phyloP scores from a whole-genome alignment of 306 rosid species.

The Ceratonia siliqua region DNA sequence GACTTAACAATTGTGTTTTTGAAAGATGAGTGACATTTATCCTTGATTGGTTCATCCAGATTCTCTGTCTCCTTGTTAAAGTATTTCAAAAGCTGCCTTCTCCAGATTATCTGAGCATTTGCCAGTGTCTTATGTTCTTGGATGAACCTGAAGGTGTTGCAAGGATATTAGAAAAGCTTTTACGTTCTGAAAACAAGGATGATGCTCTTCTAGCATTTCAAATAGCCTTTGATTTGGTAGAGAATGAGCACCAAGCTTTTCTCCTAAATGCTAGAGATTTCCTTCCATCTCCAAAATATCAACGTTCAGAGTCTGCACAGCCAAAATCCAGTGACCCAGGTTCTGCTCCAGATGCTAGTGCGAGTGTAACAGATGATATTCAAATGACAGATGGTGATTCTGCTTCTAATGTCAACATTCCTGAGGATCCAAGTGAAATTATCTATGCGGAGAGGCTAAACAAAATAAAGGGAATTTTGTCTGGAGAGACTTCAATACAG shows the following conservation, averaged over 20 bases:
- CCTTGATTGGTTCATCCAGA: slow-evolving; percentile 48
- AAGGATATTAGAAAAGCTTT: slow-evolving; percentile 81
- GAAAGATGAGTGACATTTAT: slow-evolving; percentile 23
- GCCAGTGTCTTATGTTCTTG: slow-evolving; percentile 97
- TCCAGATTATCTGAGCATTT: slow-evolving; percentile 94
- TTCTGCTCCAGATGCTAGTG: slow-evolving; percentile 59
- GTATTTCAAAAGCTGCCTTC: slow-evolving; percentile 92
- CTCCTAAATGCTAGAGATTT: slow-evolving; percentile 79
- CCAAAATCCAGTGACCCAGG: slow-evolving; percentile 56
- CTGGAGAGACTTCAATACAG: slow-evolving; percentile 92
- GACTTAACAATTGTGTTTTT: not conserved
- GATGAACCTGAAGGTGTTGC: slow-evolving; percentile 93
- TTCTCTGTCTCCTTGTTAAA: slow-evolving; percentile 89
- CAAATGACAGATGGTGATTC: slow-evolving; percentile 77
- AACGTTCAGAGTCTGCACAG: slow-evolving; percentile 50
- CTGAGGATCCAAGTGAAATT: slow-evolving; percentile 75
- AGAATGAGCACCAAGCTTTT: slow-evolving; percentile 97
- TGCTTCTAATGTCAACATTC: slow-evolving; percentile 41
- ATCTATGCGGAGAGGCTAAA: slow-evolving; percentile 72
- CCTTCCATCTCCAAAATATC: slow-evolving; percentile 67
- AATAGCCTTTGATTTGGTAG: slow-evolving; percentile 94
- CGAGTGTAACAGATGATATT: slow-evolving; percentile 63
- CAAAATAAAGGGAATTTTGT: slow-evolving; percentile 89
- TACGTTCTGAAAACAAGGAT: slow-evolving; percentile 86
- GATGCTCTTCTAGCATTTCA: slow-evolving; percentile 93